Percentiles rank a stretch among this genome's conserved stretches.
Conservation (phyloP, 2,329 filamentous ascomycete species). For the Cercospora brassicicola region DNA sequence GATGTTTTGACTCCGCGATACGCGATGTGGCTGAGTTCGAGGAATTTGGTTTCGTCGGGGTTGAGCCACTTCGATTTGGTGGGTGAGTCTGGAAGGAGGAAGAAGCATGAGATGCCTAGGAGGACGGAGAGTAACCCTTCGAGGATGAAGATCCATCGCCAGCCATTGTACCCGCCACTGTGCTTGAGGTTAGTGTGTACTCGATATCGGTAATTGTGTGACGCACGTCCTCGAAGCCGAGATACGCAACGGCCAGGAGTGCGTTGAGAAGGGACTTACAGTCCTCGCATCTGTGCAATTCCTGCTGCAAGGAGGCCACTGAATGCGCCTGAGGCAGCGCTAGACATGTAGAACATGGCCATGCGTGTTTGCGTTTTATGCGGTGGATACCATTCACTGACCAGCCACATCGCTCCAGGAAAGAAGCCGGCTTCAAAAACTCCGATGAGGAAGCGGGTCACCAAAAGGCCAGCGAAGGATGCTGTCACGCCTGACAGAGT, state of each 20-base stretch:
- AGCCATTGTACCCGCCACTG: slow-evolving; percentile 41
- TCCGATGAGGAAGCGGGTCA: slow-evolving; percentile 80
- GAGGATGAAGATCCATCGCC: slow-evolving; percentile 44
- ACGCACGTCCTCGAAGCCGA: not conserved
- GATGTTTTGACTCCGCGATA: slow-evolving; percentile 46
- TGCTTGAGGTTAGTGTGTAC: not conserved
- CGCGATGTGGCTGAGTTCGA: slow-evolving; percentile 66
- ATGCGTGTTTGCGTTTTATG: slow-evolving; percentile 26
- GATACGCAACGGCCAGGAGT: no score
- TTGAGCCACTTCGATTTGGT: slow-evolving; percentile 58
- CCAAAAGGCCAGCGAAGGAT: slow-evolving; percentile 70
- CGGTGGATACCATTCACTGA: slow-evolving; percentile 31
- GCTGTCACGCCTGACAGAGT: slow-evolving; percentile 61
- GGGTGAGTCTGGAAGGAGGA: slow-evolving; percentile 54
- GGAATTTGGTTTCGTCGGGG: slow-evolving; percentile 63
- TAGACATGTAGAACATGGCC: slow-evolving; percentile 27
- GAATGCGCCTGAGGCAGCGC: slow-evolving; percentile 28
- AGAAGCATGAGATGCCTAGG: slow-evolving; percentile 53
- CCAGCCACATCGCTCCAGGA: slow-evolving; percentile 41
- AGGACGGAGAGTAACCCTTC: slow-evolving; percentile 61
- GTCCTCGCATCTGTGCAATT: slow-evolving; percentile 41
- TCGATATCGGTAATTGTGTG: no score
- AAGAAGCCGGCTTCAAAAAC: slow-evolving; percentile 66
- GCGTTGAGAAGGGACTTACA: slow-evolving; percentile 10
- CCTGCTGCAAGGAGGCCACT: slow-evolving; percentile 30